Evolutionary conservation across 331 rosid species (phyloP).

Genomic region (Malus hybrid): DNA sequence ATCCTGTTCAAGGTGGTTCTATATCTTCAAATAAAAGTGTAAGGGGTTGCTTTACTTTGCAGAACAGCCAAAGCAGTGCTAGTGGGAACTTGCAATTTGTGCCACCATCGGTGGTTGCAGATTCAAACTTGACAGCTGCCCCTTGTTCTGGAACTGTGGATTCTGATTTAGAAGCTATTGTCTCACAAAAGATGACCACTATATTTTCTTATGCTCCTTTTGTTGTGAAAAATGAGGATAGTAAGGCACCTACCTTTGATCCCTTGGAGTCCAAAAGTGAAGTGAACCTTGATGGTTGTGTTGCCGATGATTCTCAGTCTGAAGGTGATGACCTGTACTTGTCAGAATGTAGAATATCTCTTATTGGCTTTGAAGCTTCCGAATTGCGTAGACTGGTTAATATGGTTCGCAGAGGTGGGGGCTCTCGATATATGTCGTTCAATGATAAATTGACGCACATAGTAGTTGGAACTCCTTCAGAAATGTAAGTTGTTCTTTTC

Average conservation of each 20-base stretch:
- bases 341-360: constrained; percentile 75
- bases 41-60: constrained; percentile 35
- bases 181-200: constrained; percentile 39
- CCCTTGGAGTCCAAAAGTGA: constrained; percentile 30
- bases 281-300: constrained; percentile 38
- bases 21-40: constrained; percentile 48
- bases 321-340: constrained; percentile 78
- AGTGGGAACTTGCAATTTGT: constrained; percentile 43
- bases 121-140: constrained; percentile 35
- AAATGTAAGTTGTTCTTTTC: constrained; percentile 45
- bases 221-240: constrained; percentile 37
- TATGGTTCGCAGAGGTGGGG: constrained; percentile 92
- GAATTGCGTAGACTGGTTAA: constrained; percentile 78
- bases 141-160: constrained; percentile 36
- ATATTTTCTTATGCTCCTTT: constrained; percentile 28
- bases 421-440: constrained; percentile 63
- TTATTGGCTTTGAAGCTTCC: constrained; percentile 78
- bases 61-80: constrained; percentile 54
- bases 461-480: constrained; percentile 72
- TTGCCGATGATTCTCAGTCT: constrained; percentile 81
- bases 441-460: constrained; percentile 85
- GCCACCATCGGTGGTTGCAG: constrained; percentile 44
- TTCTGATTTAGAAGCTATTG: constrained; percentile 51
- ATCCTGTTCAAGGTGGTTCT: constrained; percentile 58
- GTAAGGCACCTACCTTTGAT: constrained; percentile 31